Base-by-base conservation (phyloP, 2,329 filamentous ascomycete genomes). In the Cladosporium sphaerospermum region DNA sequence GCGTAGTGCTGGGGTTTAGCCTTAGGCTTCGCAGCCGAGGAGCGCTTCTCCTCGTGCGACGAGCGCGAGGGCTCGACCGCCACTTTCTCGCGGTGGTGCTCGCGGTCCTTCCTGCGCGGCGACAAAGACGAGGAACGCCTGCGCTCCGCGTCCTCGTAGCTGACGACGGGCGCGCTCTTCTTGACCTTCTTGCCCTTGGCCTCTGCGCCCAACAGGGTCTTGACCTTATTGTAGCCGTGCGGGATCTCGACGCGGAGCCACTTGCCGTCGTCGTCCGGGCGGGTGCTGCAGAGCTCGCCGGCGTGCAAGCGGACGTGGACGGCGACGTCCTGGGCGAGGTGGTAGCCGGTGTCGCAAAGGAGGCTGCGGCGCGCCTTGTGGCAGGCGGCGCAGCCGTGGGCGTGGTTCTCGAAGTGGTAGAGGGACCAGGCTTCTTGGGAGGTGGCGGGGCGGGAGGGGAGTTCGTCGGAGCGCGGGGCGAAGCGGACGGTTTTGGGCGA, bases 361-460 rank as follows among this genome's bases (percentile, higher is more conserved):
- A 18, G 9, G 16, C 41, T 40, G 40, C 19, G 19, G 23, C 23
- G 23, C 23, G 23, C 23, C 23, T 28, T 14, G 41, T 34, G 31
- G 69, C 75, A 78, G 54, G 68, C 64, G 42, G 58, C 62, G 63
- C 75, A 78, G 56, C 67, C 68, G 46, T 68, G 67, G 34, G 73
- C 73, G 63, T 78, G 75, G 54, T 64, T 67, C 60, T 77, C 74
- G 54, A 75, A 76, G 67, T 75, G 64, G 65, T 75, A 74, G 52
- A 73, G 62, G 2, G 71, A 70, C 73, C 73, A 75, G 56, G 68
- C 69, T 64, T 77, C 74, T 36, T 66, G 59, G 4, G 62, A 61
- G 54, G 68, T 71, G 36, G 72, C 62, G 28, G 71, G 71, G 45
- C 74, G 69, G 4, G 71, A 71, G 59, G 71, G 62, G 16, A 65